These are phyloP conservation scores for Trichocladium uniseriatum DNA, from an alignment of 495 filamentous ascomycete genomes.

Conservation along the genomic window DNA sequence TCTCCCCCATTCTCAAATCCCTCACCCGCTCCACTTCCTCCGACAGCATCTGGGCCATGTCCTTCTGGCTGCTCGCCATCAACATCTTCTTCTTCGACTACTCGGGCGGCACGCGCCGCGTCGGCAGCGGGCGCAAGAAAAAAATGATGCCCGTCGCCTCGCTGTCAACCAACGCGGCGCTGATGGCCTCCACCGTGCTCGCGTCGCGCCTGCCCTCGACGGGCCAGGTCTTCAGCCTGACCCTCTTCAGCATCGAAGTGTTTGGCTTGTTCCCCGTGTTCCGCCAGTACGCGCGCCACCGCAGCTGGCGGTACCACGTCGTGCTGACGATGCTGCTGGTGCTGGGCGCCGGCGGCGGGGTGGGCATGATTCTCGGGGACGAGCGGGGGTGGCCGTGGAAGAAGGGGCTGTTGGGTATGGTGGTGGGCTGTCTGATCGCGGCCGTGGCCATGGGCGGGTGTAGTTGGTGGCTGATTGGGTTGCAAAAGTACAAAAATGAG, in stretches of 20 bases:
- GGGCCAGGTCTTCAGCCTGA: conserved; percentile 89
- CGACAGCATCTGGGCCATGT: conserved; percentile 95
- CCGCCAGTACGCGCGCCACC: conserved; percentile 70
- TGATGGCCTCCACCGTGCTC: conserved; percentile 82
- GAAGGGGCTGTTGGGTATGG: conserved; percentile 59
- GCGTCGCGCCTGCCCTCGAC: conserved; percentile 81
- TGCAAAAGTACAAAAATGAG: conserved; percentile 99
- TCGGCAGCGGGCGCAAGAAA: background rate
- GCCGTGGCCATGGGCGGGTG: conserved; percentile 78
- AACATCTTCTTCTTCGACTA: conserved; percentile 99
- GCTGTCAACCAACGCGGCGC: conserved; percentile 85
- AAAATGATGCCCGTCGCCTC: conserved; percentile 62
- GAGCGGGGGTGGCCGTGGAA: conserved; percentile 56
- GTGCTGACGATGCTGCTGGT: conserved; percentile 70
- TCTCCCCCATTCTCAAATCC: conserved; percentile 90
- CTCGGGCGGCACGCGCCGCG: conserved; percentile 36
- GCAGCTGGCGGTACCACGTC: conserved; percentile 76
- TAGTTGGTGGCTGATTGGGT: conserved; percentile 93
- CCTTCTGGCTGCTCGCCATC: conserved; percentile 82
- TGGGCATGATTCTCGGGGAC: conserved; percentile 55
- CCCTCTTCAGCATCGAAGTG: conserved; percentile 91
- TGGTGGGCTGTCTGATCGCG: conserved; percentile 60
- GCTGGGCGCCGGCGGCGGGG: conserved; percentile 63
- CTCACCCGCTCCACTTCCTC: conserved; percentile 80
- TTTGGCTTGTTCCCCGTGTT: conserved; percentile 97